Base-by-base conservation (phyloP, 1,284 basidiomycete species). In the Puccinia coronata region DNA sequence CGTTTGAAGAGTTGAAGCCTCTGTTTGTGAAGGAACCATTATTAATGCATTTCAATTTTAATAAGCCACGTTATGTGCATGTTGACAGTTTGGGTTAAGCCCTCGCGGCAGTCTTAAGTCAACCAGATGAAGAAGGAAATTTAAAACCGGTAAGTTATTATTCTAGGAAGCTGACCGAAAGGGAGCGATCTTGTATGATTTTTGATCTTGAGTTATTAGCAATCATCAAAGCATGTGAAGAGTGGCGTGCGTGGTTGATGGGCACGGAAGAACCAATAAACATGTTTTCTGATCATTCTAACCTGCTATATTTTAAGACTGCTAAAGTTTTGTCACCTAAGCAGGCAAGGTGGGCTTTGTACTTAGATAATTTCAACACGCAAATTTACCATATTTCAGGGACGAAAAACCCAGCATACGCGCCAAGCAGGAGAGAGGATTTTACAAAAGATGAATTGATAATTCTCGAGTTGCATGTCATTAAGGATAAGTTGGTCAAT, bases 201-300 rank as follows among this genome's bases (percentile, higher is more conserved):
- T 59, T 55, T 75, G 51, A 75, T 75, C 25, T 75, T 9, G 72
- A 75, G 25, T 43, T 75, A n/a, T 36, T 57, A 41, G 72, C 72
- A 5, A 59, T 65, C 28, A 63, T 78, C 12, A 41, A 41, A 23
- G 41, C 61, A 18, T 78, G 51, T 39, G 20, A 65, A 18, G 47
- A 67, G 31, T 69, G 43, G 59, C 9, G 25, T 2, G 34, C 47
- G 20, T 78, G 59, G 61, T 53, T 77, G 47, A 65, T 65, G 61
- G 61, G 43, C 14, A 65, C 74, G 5, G 31, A 63, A 9, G 39
- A 28, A 20, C 74, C 41, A 18, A 31, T 67, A 9, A 25, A 2
- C 18, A 28, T 77, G 47, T 47, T 11, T 61, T 75, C 53, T 28
- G 72, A 75, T 39, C 51, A 75, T 75, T 39, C 51, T 39, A 75